Evolutionary conservation across 305 asterid species (phyloP).

Genomic region (Fraxinus ornus): DNA sequence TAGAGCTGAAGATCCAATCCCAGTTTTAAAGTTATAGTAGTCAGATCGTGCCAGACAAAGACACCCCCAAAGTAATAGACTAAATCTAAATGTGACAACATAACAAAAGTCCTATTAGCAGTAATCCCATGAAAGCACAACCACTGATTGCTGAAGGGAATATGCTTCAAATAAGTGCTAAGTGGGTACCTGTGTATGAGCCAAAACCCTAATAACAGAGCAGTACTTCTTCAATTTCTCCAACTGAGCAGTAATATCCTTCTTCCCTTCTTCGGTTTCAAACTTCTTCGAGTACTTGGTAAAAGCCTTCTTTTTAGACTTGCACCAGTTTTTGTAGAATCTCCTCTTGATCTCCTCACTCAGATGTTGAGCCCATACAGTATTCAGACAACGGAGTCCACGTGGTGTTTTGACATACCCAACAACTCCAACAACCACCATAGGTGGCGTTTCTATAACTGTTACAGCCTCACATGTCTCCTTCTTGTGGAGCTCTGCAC

Average conservation of each 20-base stretch:
- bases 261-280: slow-evolving; percentile 62
- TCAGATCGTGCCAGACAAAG: neutral
- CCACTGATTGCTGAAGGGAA: neutral
- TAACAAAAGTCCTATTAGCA: neutral
- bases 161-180: neutral
- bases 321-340: slow-evolving; percentile 55
- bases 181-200: slow-evolving; percentile 59
- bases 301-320: slow-evolving; percentile 52
- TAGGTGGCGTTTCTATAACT: slow-evolving; percentile 75
- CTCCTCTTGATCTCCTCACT: slow-evolving; percentile 75
- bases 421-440: slow-evolving; percentile 77
- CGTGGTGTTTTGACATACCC: slow-evolving; percentile 83
- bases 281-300: slow-evolving; percentile 61
- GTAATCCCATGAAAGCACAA: neutral
- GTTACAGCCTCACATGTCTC: slow-evolving; percentile 92
- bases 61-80: neutral
- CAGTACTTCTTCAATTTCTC: slow-evolving; percentile 75
- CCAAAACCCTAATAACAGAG: slow-evolving; percentile 64
- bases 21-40: neutral
- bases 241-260: slow-evolving; percentile 55
- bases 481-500: slow-evolving; percentile 78
- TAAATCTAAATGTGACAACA: neutral
- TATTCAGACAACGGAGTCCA: slow-evolving; percentile 48
- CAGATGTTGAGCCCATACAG: slow-evolving; percentile 67
- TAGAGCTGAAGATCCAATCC: neutral